Evolutionary conservation across 2,329 filamentous ascomycete genomes (phyloP).

Genomic region (Pseudogymnoascus sp.): DNA sequence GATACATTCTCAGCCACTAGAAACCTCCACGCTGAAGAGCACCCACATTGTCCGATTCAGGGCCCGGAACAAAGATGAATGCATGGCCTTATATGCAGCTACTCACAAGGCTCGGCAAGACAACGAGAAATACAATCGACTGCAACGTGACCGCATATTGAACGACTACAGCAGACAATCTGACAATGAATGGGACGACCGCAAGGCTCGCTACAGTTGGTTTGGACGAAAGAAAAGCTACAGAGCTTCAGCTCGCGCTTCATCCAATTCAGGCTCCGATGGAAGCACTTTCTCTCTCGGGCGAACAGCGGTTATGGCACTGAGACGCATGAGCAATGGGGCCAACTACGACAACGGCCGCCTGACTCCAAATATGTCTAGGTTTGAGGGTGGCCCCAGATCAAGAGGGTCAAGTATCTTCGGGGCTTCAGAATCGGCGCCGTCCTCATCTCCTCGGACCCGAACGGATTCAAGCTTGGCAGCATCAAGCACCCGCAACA

Average conservation of each 20-base stretch:
- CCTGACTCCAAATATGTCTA: slow-evolving; percentile 34
- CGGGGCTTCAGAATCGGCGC: slow-evolving; percentile 38
- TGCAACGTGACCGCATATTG: slow-evolving; percentile 59
- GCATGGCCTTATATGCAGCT: slow-evolving; percentile 70
- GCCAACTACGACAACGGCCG: slow-evolving; percentile 57
- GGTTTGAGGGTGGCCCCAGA: slow-evolving; percentile 1
- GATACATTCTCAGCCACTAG: slow-evolving; percentile 75
- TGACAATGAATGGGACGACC: slow-evolving; percentile 34
- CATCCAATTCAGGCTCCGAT: slow-evolving; percentile 49
- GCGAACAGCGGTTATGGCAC: slow-evolving; percentile 62
- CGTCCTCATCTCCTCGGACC: slow-evolving; percentile 18
- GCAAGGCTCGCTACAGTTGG: slow-evolving; percentile 44
- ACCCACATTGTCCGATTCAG: slow-evolving; percentile 77
- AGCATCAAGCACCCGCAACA: slow-evolving; percentile 31
- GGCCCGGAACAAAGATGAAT: slow-evolving; percentile 66
- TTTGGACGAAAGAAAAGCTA: slow-evolving; percentile 57
- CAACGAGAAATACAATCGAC: slow-evolving; percentile 75
- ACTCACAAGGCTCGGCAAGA: slow-evolving; percentile 86
- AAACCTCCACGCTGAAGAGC: slow-evolving; percentile 59
- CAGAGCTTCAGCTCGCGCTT: slow-evolving; percentile 52
- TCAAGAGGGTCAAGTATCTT: slow-evolving; percentile 47
- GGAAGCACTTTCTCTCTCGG: slow-evolving; percentile 69
- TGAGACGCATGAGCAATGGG: slow-evolving; percentile 65
- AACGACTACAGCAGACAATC: slow-evolving; percentile 54
- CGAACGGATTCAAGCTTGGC: slow-evolving; percentile 20